These are phyloP conservation scores for Kwoniella sp. DNA, from an alignment of 768 basidiomycete species.

Conservation along the genomic window DNA sequence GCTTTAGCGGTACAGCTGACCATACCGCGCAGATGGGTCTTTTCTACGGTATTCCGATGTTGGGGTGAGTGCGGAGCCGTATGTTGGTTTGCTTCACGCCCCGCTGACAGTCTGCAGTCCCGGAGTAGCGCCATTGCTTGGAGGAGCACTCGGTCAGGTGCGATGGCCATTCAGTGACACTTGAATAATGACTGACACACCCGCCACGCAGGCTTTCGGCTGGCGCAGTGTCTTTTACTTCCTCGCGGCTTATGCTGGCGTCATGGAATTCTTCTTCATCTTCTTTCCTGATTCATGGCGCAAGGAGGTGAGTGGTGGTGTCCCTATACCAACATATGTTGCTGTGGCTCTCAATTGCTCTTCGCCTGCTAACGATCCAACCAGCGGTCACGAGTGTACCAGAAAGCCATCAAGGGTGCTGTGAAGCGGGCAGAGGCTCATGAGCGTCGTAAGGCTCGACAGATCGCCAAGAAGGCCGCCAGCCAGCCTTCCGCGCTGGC, in stretches of 20 bases:
- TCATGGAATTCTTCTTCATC: constrained; percentile 59
- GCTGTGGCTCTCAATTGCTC: too few relatives aligned
- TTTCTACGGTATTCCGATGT: constrained; percentile 59
- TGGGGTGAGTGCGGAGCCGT: constrained; percentile 50
- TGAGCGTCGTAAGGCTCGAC: constrained; percentile 13
- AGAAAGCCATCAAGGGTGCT: constrained; percentile 58
- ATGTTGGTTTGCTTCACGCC: too few relatives aligned
- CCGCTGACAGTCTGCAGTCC: constrained; percentile 42
- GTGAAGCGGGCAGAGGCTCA: constrained; percentile 42
- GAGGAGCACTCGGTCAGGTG: constrained; percentile 34
- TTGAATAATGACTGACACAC: too few relatives aligned
- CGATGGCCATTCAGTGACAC: constrained; percentile 40
- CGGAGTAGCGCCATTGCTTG: constrained; percentile 39
- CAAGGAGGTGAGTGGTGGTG: constrained; percentile 52
- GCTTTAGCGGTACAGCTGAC: neutral
- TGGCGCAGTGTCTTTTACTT: constrained; percentile 87
- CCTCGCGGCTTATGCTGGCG: constrained; percentile 61
- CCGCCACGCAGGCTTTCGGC: constrained; percentile 58
- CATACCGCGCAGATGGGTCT: constrained; percentile 24
- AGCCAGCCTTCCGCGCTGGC: neutral
- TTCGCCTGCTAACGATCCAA: too few relatives aligned
- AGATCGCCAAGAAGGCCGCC: constrained; percentile 27
- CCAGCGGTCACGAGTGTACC: constrained; percentile 70
- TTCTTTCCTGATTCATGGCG: constrained; percentile 80
- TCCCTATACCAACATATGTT: neutral